A percentile compares a stretch with the other conserved stretches of the same genome.
Conservation (phyloP, 2,329 filamentous ascomycete genomes). For the Calonectria henricotiae region DNA sequence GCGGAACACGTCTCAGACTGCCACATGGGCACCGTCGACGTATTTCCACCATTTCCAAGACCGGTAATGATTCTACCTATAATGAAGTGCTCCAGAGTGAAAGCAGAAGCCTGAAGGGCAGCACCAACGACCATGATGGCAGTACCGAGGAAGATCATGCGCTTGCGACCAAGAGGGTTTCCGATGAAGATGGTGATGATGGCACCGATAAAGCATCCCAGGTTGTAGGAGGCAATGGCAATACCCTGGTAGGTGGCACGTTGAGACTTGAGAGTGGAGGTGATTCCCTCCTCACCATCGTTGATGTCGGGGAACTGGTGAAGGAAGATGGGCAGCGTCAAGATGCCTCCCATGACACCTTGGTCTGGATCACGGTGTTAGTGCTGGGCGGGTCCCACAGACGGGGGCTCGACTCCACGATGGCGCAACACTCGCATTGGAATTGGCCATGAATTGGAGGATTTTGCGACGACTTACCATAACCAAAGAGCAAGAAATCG, state of each 20-base stretch:
- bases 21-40: conserved; percentile 74
- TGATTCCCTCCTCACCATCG: conserved; percentile 60
- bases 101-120: conserved; percentile 72
- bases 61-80: conserved; percentile 74
- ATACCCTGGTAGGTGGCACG: conserved; percentile 71
- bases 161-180: conserved; percentile 73
- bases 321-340: conserved; percentile 77
- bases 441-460: background rate
- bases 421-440: background rate
- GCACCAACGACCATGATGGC: conserved; percentile 73
- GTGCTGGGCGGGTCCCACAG: background rate
- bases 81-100: conserved; percentile 71
- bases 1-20: conserved; percentile 73
- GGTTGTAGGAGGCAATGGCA: conserved; percentile 71
- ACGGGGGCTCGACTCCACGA: background rate
- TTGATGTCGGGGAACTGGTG: conserved; percentile 71
- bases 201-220: conserved; percentile 76
- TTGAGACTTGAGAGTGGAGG: conserved; percentile 55
- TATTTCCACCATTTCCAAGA: conserved; percentile 72
- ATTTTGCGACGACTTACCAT: conserved; percentile 59
- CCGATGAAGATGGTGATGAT: conserved; percentile 78
- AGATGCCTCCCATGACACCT: conserved; percentile 82
- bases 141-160: conserved; percentile 74
- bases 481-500: conserved; percentile 78
- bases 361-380: conserved; percentile 70